Base-by-base conservation (phyloP, 805 yeast species). In the Scheffersomyces coipomensis region DNA sequence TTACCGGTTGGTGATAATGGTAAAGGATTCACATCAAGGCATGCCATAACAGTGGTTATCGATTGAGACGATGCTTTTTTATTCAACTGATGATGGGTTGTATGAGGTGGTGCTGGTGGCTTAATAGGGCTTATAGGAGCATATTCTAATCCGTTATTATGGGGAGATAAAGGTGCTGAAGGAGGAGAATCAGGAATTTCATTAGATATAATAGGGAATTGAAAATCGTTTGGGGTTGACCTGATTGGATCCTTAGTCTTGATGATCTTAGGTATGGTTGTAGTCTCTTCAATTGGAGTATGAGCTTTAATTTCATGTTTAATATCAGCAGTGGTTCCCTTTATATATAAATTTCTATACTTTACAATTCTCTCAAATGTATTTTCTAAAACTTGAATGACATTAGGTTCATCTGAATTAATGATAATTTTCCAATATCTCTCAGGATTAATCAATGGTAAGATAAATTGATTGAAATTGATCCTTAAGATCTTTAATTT, bases 361-460 rank as follows among this genome's bases (percentile, higher is more conserved):
- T 58, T 60, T 19, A 76, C 73, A 17, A 66, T 62, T 6, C 49
- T 46, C 25, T 59, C 64, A 32, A 81, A 65, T 21, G 75, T 70
- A 2, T 17, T 18, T 42, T 64, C 69, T 35, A 72, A 53, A 16
- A 45, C 45, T 3, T 46, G 43, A 4, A 72, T 44, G 2, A 55
- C 53, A 7, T 45, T 39, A 1, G 40, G 36, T 33, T 68, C 66
- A 3, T 52, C 56, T 0, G 72, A 52, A 33, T 58, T 60, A 5
- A 77, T 49, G 25, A 64, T 60, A 8, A 78, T 66, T 42, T 71
- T 72, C 95, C 95, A 87, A 58, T 79, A 85, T 49, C 91, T 64
- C 45, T 80, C 83, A 0, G 95, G 95, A 49, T 85, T 85, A 19
- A 78, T 78, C 41, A 87, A 69, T 0, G 88, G 82, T 13, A 86